Conservation (phyloP, 192 early-diverging fungal species). For the Backusella australiensis region DNA sequence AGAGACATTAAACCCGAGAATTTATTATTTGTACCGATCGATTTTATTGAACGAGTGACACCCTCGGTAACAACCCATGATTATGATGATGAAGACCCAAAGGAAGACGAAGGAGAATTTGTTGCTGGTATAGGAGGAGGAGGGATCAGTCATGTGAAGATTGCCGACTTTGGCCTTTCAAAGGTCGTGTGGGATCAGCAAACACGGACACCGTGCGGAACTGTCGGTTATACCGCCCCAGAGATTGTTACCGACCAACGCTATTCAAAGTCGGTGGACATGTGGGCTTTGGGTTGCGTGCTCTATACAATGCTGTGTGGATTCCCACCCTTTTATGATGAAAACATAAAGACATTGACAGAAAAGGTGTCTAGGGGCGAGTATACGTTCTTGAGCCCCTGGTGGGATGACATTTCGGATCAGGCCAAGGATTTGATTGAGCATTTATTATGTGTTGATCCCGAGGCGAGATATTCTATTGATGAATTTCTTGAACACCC, state of each 20-base stretch:
- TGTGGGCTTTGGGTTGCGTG: slow-evolving; percentile 87
- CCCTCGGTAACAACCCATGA: slow-evolving; percentile 7
- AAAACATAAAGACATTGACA: slow-evolving; percentile 71
- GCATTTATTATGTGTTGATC: slow-evolving; percentile 67
- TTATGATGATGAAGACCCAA: slow-evolving; percentile 63
- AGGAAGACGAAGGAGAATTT: slow-evolving; percentile 75
- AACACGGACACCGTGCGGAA: slow-evolving; percentile 90
- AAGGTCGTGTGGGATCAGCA: slow-evolving; percentile 83
- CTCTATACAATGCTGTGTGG: slow-evolving; percentile 79
- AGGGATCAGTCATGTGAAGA: slow-evolving; percentile 81
- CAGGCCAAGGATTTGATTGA: slow-evolving; percentile 73
- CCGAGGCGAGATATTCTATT: slow-evolving; percentile 71
- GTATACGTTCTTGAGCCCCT: slow-evolving; percentile 82
- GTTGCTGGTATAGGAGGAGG: slow-evolving; percentile 73
- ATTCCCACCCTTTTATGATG: slow-evolving; percentile 84
- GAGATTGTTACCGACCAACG: slow-evolving; percentile 85
- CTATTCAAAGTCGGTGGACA: slow-evolving; percentile 81
- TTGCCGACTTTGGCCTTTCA: slow-evolving; percentile 90
- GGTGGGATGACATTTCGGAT: slow-evolving; percentile 87
- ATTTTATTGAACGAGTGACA: slow-evolving; percentile 40
- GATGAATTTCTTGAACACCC: slow-evolving; percentile 80
- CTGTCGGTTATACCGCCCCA: slow-evolving; percentile 92
- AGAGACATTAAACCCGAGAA: slow-evolving; percentile 96
- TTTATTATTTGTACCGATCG: slow-evolving; percentile 73
- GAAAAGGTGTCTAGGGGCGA: slow-evolving; percentile 85